These are phyloP conservation scores for Globisporangium echinulatum DNA, from an alignment of 352 stramenopile genomes.

Conservation along the genomic window DNA sequence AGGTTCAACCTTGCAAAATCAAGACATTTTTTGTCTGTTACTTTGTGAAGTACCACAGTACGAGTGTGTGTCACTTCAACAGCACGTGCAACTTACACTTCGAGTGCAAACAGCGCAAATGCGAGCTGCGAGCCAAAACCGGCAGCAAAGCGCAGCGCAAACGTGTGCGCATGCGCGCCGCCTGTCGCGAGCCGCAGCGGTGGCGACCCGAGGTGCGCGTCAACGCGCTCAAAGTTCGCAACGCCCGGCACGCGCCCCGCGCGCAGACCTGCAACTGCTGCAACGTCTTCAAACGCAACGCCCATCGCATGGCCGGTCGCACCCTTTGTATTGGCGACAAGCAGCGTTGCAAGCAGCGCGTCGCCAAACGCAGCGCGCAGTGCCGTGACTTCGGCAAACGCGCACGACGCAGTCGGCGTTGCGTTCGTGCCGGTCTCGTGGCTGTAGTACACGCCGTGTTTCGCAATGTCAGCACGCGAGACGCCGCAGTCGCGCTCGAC, in stretches of 20 bases:
- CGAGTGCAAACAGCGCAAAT: slow-evolving; percentile 91
- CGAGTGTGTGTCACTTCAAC: too few species aligned
- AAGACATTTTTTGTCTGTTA: too few species aligned
- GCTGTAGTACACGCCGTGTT: slow-evolving; percentile 94
- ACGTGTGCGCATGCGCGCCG: slow-evolving; percentile 77
- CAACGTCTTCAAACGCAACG: slow-evolving; percentile 95
- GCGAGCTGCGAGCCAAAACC: slow-evolving; percentile 96
- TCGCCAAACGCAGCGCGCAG: slow-evolving; percentile 63
- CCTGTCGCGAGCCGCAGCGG: slow-evolving; percentile 51
- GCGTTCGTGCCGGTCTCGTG: slow-evolving; percentile 97
- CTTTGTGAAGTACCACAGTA: too few species aligned
- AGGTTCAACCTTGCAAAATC: too few species aligned
- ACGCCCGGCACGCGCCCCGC: slow-evolving; percentile 84
- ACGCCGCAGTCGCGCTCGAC: slow-evolving; percentile 91
- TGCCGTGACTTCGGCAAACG: slow-evolving; percentile 88
- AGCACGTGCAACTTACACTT: slow-evolving; percentile 8
- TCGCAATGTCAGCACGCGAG: slow-evolving; percentile 85
- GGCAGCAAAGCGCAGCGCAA: slow-evolving; percentile 93
- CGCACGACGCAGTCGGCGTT: slow-evolving; percentile 87
- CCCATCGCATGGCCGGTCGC: slow-evolving; percentile 96
- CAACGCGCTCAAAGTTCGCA: slow-evolving; percentile 87
- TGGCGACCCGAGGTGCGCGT: slow-evolving; percentile 55
- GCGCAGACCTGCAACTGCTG: slow-evolving; percentile 89
- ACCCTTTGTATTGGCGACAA: slow-evolving; percentile 92
- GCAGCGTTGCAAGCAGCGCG: slow-evolving; percentile 58